Evolutionary conservation across 2,329 filamentous ascomycete genomes (phyloP).

Genomic region (Zalaria sp.): DNA sequence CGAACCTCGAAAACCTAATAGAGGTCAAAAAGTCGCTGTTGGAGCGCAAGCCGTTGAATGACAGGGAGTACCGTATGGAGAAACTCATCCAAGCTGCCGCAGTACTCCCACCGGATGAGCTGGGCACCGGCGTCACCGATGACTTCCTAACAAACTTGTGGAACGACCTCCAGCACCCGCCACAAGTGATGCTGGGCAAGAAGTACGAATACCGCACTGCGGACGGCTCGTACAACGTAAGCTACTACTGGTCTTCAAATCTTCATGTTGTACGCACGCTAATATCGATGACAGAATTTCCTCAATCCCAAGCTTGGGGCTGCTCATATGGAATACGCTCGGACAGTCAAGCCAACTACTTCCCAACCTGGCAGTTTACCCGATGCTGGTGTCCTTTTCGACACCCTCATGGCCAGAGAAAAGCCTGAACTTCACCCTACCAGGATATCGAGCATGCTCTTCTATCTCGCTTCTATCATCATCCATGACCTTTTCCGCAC

Average conservation of each 20-base stretch:
- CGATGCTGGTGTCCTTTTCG: constrained; percentile 53
- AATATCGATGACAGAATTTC: constrained; percentile 36
- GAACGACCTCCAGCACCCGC: constrained; percentile 34
- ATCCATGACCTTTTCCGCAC: constrained; percentile 52
- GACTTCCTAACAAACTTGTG: constrained; percentile 31
- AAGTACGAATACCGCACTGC: constrained; percentile 33
- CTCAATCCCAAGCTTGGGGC: constrained; percentile 49
- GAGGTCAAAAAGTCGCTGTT: constrained; percentile 14
- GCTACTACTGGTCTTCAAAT: neutral
- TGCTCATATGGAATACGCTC: constrained; percentile 54
- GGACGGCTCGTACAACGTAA: constrained; percentile 32
- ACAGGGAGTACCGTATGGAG: constrained; percentile 50
- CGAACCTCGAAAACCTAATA: constrained; percentile 22
- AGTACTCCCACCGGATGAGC: constrained; percentile 25
- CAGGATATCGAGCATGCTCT: constrained; percentile 60
- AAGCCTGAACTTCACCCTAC: constrained; percentile 53
- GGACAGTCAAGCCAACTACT: constrained; percentile 45
- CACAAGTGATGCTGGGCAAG: constrained; percentile 27
- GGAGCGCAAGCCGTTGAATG: constrained; percentile 42
- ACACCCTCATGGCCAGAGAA: constrained; percentile 50
- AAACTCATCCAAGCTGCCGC: constrained; percentile 28
- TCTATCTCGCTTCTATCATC: constrained; percentile 58
- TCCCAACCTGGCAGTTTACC: constrained; percentile 46
- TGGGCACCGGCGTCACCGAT: constrained; percentile 26
- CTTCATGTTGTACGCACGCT: neutral